Conservation (phyloP, 129 eudicot genomes). For the Kitagawia praeruptora region DNA sequence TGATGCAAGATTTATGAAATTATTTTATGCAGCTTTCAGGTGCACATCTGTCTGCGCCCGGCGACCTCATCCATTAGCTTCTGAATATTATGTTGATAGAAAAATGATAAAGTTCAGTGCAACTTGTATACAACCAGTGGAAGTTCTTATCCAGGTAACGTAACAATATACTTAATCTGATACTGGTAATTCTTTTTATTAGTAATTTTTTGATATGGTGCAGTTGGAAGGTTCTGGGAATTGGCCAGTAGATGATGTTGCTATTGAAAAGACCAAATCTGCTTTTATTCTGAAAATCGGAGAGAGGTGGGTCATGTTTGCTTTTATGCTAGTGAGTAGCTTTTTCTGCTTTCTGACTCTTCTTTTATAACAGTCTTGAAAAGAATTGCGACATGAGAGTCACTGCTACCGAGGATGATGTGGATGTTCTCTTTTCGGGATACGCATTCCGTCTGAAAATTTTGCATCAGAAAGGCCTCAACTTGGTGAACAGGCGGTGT, state of each 20-base stretch:
- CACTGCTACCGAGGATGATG: slow-evolving; percentile 70
- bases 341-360: slow-evolving; percentile 18
- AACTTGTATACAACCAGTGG: slow-evolving; percentile 68
- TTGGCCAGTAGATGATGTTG: slow-evolving; percentile 90
- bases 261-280: slow-evolving; percentile 89
- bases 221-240: slow-evolving; percentile 98
- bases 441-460: slow-evolving; percentile 84
- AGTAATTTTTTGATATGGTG: slow-evolving; percentile 15
- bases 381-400: slow-evolving; percentile 43
- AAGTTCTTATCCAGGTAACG: slow-evolving; percentile 81
- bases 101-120: slow-evolving; percentile 27
- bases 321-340: not conserved
- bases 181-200: not conserved
- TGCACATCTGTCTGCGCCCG: slow-evolving; percentile 81
- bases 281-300: slow-evolving; percentile 83
- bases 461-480: slow-evolving; percentile 77
- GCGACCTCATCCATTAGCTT: slow-evolving; percentile 66
- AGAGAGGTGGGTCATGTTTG: slow-evolving; percentile 51
- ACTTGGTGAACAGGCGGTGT: slow-evolving; percentile 56
- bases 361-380: slow-evolving; percentile 48
- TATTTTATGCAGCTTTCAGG: slow-evolving; percentile 63
- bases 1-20: slow-evolving; percentile 3
- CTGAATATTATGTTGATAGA: slow-evolving; percentile 23
- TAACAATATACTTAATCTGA: not conserved
- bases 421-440: slow-evolving; percentile 74